Percentiles rank a stretch among this genome's conserved stretches.
These are phyloP conservation scores for Russula olivacea DNA, from an alignment of 768 basidiomycete species.

Conservation along the genomic window DNA sequence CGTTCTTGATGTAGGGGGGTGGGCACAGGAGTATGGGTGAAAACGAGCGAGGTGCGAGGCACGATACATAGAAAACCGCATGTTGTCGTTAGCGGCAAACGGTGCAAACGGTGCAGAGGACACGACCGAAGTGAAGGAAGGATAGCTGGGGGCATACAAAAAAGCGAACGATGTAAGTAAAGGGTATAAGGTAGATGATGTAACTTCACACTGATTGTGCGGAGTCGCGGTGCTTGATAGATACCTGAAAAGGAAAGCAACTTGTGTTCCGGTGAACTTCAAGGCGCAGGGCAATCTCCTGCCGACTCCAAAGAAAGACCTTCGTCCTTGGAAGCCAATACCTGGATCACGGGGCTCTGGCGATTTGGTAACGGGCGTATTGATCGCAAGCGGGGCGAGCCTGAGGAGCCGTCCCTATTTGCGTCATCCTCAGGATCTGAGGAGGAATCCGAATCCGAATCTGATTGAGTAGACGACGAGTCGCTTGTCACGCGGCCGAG, in stretches of 20 bases:
- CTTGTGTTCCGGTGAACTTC: too few species aligned
- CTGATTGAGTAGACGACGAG: too few species aligned
- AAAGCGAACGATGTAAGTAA: too few species aligned
- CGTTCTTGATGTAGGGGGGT: conserved; percentile 5
- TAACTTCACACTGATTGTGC: too few species aligned
- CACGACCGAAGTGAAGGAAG: conserved; percentile 20
- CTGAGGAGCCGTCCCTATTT: background rate
- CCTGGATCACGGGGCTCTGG: too few species aligned
- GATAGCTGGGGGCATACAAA: conserved; percentile 9
- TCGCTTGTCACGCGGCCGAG: background rate
- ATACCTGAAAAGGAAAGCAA: too few species aligned
- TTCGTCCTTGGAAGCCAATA: too few species aligned
- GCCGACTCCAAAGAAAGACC: too few species aligned
- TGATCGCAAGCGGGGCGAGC: background rate
- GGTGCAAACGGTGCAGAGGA: conserved; percentile 5
- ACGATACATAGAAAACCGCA: conserved; percentile 14
- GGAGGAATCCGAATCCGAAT: background rate
- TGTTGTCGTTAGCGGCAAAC: conserved; percentile 5
- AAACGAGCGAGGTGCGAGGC: conserved; percentile 11
- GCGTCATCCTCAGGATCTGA: conserved; percentile 2
- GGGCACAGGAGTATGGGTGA: conserved; percentile 16
- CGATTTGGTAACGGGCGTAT: too few species aligned
- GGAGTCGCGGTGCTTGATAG: too few species aligned
- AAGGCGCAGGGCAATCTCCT: too few species aligned
- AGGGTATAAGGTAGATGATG: background rate